Base-by-base conservation (phyloP, 495 filamentous ascomycete genomes). In the Podospora tetraspora region DNA sequence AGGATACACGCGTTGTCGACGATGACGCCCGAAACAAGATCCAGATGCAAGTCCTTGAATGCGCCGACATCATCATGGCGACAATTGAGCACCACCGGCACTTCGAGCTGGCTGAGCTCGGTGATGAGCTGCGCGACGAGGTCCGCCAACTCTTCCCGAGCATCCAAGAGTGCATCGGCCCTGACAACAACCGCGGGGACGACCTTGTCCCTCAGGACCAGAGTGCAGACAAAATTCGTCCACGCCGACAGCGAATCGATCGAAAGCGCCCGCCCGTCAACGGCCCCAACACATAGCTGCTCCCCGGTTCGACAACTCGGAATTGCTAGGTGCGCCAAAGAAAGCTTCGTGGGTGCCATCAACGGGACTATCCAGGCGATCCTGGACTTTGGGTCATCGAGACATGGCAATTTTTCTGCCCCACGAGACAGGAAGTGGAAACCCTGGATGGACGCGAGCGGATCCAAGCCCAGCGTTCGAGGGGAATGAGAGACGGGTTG, bases 1-100 rank as follows among this genome's bases (percentile, higher is more conserved):
- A 85, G 68, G 64, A 85, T 83, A 65, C 80, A 84, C 13, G 82
- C 82, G 68, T 86, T 85, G 19, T 79, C 75, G 57, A 86, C 73
- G 0, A 86, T 82, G 21, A 86, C 19, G 0, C 84, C 84, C 3
- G 52, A 64, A 4, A 74, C 24, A 0, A 64, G n/a, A 0, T 56
- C 59, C 9, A 76, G 58, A 57, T 74, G 66, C 0, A 73, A 32
- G 1, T 57, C 32, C 1, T 68, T 37, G 3, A 69, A 25, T 0
- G 67, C 9, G 0, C 4, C 43, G 9, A 22, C 52, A 23, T 66
- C 60, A 24, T 73, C 69, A 11, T 68, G 68, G 52, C 56, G 8
- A 25, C 65, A 34, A n/a, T 66, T 66, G 9, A 74, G 61, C 11
- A 73, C 13, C 22, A 68, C 63, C 3, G 71, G 73, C 5, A 73